Percentiles rank a stretch among this genome's conserved stretches.
Evolutionary conservation across 768 basidiomycete species (phyloP).

Genomic region (Filobasidium floriforme): DNA sequence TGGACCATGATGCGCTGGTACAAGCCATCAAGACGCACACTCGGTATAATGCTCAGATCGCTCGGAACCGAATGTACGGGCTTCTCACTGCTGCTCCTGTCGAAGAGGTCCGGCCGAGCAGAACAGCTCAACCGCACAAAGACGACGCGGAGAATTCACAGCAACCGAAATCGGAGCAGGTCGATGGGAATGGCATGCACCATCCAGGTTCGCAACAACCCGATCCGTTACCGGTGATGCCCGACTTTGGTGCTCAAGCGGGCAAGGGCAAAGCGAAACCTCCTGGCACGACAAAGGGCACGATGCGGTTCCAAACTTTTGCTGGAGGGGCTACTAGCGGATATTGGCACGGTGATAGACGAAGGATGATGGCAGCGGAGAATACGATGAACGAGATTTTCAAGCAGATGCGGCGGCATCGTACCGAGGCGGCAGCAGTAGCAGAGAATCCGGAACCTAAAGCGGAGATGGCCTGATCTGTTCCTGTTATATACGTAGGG

Average conservation of each 20-base stretch:
- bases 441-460: no score
- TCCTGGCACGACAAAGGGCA: conserved; percentile 11
- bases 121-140: not conserved
- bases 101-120: not conserved
- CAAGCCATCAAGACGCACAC: not conserved
- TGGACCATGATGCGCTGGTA: conserved; percentile 3
- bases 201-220: not conserved
- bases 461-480: no score
- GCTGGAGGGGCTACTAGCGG: conserved; percentile 21
- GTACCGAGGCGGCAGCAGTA: no score
- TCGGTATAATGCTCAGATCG: not conserved
- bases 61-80: conserved; percentile 4
- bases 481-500: no score
- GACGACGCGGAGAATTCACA: not conserved
- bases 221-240: not conserved
- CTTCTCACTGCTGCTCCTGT: not conserved
- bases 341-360: conserved; percentile 17
- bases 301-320: conserved; percentile 19
- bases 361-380: conserved; percentile 17
- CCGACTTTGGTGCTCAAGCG: not conserved
- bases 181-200: not conserved
- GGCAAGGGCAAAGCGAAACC: conserved; percentile 10
- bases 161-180: not conserved
- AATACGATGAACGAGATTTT: conserved; percentile 10
- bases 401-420: conserved; percentile 3